These are phyloP conservation scores for Candida ponderosae DNA, from an alignment of 805 yeast species.

Conservation along the genomic window DNA sequence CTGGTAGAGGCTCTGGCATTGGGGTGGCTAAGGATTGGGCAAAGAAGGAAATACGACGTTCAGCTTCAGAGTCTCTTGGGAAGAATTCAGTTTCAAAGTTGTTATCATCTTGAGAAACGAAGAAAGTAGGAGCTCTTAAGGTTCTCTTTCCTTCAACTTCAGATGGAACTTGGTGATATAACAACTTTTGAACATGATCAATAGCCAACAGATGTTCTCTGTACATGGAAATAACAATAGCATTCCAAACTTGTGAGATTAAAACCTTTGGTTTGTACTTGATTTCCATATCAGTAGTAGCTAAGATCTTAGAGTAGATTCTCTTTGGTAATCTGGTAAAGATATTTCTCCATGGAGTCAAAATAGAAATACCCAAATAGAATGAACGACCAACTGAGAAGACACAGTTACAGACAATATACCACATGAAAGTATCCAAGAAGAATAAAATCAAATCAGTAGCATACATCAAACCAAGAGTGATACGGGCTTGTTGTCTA, in stretches of 20 bases:
- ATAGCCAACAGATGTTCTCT: slow-evolving; percentile 97
- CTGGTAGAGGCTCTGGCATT: slow-evolving; percentile 97
- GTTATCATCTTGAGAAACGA: slow-evolving; percentile 92
- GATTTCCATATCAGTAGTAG: slow-evolving; percentile 72
- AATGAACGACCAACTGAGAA: slow-evolving; percentile 68
- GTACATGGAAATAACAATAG: slow-evolving; percentile 98
- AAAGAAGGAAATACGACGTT: slow-evolving; percentile 98
- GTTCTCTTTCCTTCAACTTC: slow-evolving; percentile 98
- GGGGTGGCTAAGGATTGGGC: slow-evolving; percentile 99
- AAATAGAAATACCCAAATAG: slow-evolving; percentile 70
- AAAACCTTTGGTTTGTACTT: slow-evolving; percentile 97
- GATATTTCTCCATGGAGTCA: slow-evolving; percentile 86
- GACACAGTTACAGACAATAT: slow-evolving; percentile 68
- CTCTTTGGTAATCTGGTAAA: slow-evolving; percentile 72
- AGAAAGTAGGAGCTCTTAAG: slow-evolving; percentile 97
- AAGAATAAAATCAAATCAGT: slow-evolving; percentile 67
- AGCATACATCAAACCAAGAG: slow-evolving; percentile 43
- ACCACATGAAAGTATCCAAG: slow-evolving; percentile 81
- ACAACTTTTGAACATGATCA: slow-evolving; percentile 95
- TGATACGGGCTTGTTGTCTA: slow-evolving; percentile 44
- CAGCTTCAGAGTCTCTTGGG: slow-evolving; percentile 97
- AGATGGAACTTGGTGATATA: slow-evolving; percentile 97
- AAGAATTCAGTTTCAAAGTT: slow-evolving; percentile 91
- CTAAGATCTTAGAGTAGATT: slow-evolving; percentile 60
- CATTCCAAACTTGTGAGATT: slow-evolving; percentile 98